Conservation (phyloP, 169 alveolate genomes). For the Cryptosporidium tyzzeri region DNA sequence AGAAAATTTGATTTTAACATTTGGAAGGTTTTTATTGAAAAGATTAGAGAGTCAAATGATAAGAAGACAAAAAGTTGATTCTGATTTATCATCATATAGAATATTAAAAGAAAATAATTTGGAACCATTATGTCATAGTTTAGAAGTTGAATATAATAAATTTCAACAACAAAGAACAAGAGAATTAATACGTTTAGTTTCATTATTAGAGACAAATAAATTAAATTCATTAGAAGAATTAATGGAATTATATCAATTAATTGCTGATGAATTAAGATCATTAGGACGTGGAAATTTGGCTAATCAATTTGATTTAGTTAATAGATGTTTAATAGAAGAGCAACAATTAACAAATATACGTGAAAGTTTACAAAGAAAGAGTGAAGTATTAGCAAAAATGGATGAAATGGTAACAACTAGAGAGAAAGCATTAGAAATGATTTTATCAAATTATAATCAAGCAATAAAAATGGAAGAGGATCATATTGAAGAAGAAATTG, state of each 20-base stretch:
- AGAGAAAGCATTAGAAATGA: conserved; percentile 63
- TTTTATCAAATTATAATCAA: conserved; percentile 31
- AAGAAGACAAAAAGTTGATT: conserved; percentile 66
- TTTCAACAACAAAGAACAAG: conserved; percentile 73
- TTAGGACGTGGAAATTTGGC: conserved; percentile 76
- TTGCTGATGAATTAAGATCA: conserved; percentile 75
- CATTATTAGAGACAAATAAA: conserved; percentile 63
- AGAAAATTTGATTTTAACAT: conserved; percentile 46
- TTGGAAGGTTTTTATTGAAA: conserved; percentile 47
- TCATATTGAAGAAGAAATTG: conserved; percentile 43
- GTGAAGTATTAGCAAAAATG: conserved; percentile 48
- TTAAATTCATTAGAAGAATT: conserved; percentile 66
- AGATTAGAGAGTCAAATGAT: conserved; percentile 61
- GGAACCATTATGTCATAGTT: conserved; percentile 68
- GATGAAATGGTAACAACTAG: conserved; percentile 53
- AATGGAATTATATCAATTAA: conserved; percentile 68
- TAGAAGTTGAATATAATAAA: conserved; percentile 72
- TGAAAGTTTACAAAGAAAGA: conserved; percentile 31
- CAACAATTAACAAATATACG: conserved; percentile 67
- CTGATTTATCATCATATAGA: conserved; percentile 59
- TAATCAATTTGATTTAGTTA: conserved; percentile 71
- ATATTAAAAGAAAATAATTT: conserved; percentile 62
- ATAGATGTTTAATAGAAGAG: conserved; percentile 71
- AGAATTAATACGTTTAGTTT: conserved; percentile 55
- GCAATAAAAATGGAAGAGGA: conserved; percentile 60